Base-by-base conservation (phyloP, 2,329 filamentous ascomycete species). In the Scedosporium apiospermum region DNA sequence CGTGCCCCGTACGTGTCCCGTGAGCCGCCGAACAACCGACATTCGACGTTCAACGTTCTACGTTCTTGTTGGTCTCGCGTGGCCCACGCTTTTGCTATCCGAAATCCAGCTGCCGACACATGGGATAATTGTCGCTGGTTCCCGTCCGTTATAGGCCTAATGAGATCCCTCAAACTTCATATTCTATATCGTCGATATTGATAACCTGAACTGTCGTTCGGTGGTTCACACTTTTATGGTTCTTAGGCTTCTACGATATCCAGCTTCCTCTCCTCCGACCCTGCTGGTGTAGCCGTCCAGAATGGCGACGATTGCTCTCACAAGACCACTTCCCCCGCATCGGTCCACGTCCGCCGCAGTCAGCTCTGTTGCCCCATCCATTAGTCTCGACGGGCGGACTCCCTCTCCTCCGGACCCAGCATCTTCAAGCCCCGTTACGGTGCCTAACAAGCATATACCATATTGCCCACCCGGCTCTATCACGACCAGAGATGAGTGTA, bases 381-480 rank as follows among this genome's bases (percentile, higher is more conserved):
- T 41, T 16, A 38, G 23, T 44, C 10, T 51, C 53, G 34, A 21
- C 55, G 38, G 30, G 57, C 68, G 65, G 65, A 63, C 68, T 23
- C 18, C 7, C 18, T 55, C 51, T 5, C 18, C 12, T 4, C 23
- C 51, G 3, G 18, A 23, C 9, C 23, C 72, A 64, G 69, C 73
- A 65, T 66, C 71, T 63, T 64, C 68, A 23, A 46, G n/a, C 6
- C 61, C 18, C n/a, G 21, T 69, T 69, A 59, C 89, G 6, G 80
- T 95, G 26, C 91, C 92, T 9, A 96, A 96, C 76, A 96, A 95
- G 75, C 91, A 96, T 75, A 80, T 96, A 26, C 92, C 93, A n/a
- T 79, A 88, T 68, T 96, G 91, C 75, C 89, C 91, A n/a, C 85
- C 92, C 1, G 92, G 92, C 1, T 88, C 90, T 65, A 84, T 78